phyloP scores from a whole-genome alignment of 2,329 filamentous ascomycete species.

The Beauveria caledonica region DNA sequence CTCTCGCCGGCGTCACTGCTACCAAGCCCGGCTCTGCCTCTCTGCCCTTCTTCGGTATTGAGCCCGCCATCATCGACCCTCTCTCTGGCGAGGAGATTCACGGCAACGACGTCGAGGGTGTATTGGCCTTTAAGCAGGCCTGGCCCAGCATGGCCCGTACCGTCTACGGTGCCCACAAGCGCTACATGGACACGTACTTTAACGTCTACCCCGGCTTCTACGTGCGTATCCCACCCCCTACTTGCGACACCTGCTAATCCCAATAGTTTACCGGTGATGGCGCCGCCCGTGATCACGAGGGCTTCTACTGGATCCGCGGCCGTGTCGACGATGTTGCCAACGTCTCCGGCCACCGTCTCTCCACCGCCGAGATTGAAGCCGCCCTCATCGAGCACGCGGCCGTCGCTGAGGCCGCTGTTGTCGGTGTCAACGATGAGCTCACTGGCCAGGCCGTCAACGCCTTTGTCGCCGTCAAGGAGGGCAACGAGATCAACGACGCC shows the following conservation, averaged over 20 bases:
- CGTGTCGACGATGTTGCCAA: slow-evolving; percentile 98
- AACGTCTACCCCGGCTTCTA: slow-evolving; percentile 98
- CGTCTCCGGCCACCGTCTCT: slow-evolving; percentile 90
- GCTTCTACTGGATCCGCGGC: slow-evolving; percentile 99
- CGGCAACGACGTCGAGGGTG: slow-evolving; percentile 95
- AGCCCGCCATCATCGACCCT: slow-evolving; percentile 94
- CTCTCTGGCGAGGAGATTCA: slow-evolving; percentile 88
- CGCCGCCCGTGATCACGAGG: slow-evolving; percentile 91
- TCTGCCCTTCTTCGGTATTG: slow-evolving; percentile 95
- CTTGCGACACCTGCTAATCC: slow-evolving; percentile 3
- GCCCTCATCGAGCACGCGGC: slow-evolving; percentile 85
- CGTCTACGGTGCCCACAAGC: slow-evolving; percentile 94
- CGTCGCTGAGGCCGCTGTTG: slow-evolving; percentile 90
- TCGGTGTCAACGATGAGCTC: slow-evolving; percentile 86
- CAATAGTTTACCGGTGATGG: slow-evolving; percentile 81
- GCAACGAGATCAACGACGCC: slow-evolving; percentile 65
- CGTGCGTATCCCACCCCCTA: slow-evolving; percentile 47
- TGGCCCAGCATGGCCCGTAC: slow-evolving; percentile 99
- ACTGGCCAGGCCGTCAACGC: slow-evolving; percentile 97
- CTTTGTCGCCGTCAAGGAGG: slow-evolving; percentile 88
- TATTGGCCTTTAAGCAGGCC: slow-evolving; percentile 91
- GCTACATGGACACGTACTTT: slow-evolving; percentile 97
- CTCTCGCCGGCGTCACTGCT: slow-evolving; percentile 83
- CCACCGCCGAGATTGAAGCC: slow-evolving; percentile 95
- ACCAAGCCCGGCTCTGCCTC: slow-evolving; percentile 96